phyloP scores from a whole-genome alignment of 2,329 filamentous ascomycete genomes.

The Cladosporium sp. region DNA sequence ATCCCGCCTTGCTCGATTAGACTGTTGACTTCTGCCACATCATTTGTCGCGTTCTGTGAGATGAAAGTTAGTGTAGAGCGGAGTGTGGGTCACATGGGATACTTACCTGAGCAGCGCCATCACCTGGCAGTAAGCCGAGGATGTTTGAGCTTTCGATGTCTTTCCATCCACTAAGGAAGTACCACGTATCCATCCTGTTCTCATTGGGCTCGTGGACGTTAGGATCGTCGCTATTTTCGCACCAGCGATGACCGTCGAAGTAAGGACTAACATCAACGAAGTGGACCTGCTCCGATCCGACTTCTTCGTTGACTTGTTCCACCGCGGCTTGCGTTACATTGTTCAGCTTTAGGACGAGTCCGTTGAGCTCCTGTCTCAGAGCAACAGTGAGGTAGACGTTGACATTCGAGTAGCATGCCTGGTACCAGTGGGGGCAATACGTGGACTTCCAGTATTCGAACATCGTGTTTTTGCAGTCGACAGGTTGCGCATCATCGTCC shows the following conservation, averaged over 20 bases:
- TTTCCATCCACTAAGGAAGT: too few relatives aligned
- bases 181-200: neutral
- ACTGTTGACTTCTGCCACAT: too few relatives aligned
- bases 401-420: neutral
- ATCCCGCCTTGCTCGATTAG: too few relatives aligned
- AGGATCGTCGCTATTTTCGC: neutral
- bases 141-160: too few relatives aligned
- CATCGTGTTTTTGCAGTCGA: neutral
- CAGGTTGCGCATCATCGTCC: neutral
- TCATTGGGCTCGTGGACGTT: neutral
- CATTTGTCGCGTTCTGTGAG: too few relatives aligned
- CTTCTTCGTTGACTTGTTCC: neutral
- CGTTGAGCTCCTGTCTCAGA: neutral
- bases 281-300: neutral
- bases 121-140: too few relatives aligned
- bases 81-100: too few relatives aligned
- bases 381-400: neutral
- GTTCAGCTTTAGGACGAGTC: neutral
- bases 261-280: neutral
- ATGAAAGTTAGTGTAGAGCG: too few relatives aligned
- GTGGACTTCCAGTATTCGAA: neutral
- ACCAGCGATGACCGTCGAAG: neutral
- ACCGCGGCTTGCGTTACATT: neutral
- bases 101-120: too few relatives aligned
- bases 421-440: neutral